Conservation (phyloP, 148 eudicot genomes). For the Amaranthus palmeri region DNA sequence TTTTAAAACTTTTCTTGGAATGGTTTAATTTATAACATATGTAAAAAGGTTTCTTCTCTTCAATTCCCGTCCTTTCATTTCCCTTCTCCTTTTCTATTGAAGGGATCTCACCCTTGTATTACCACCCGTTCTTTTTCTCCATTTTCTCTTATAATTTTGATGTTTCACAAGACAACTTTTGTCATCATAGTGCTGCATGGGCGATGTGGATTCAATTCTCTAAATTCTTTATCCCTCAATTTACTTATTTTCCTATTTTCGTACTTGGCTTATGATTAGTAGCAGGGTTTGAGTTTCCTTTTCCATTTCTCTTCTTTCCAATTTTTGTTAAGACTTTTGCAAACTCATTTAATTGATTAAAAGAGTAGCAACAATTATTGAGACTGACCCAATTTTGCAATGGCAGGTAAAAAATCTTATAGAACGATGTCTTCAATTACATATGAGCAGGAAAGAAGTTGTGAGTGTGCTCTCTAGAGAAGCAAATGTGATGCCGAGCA, state of each 20-base stretch:
- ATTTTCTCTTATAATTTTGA: too few species aligned
- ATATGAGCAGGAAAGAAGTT: conserved; percentile 80
- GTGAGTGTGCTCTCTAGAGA: conserved; percentile 49
- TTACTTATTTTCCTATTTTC: background rate
- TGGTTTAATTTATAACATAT: too few species aligned
- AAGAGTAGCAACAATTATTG: background rate
- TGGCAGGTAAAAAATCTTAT: conserved; percentile 89
- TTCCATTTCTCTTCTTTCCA: background rate
- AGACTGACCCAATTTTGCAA: background rate
- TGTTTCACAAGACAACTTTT: background rate
- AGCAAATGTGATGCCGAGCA: conserved; percentile 68
- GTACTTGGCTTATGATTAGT: background rate
- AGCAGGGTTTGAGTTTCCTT: background rate
- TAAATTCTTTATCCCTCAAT: background rate
- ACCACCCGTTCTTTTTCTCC: too few species aligned
- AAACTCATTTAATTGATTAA: background rate
- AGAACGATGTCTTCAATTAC: conserved; percentile 77
- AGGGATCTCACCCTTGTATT: too few species aligned
- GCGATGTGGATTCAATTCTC: background rate
- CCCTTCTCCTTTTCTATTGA: too few species aligned
- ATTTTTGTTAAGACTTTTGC: too few species aligned
- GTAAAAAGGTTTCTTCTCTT: too few species aligned
- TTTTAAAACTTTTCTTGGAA: too few species aligned
- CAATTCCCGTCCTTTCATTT: too few species aligned
- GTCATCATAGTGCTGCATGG: too few species aligned